Evolutionary conservation across 495 filamentous ascomycete species (phyloP).

Genomic region (Aspergillus taichungensis): DNA sequence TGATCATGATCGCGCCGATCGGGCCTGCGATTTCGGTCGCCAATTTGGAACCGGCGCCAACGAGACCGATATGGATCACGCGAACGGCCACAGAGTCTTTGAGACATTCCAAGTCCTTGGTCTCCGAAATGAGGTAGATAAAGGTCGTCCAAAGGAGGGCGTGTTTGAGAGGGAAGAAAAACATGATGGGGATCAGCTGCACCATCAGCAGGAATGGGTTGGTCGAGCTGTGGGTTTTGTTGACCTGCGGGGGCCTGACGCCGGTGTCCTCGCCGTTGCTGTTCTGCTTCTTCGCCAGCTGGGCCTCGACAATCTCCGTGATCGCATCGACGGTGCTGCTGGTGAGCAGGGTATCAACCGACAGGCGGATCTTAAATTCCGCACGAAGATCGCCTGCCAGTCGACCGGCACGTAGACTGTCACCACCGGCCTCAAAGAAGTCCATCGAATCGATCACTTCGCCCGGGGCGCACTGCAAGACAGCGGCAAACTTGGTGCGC

Average conservation of each 20-base stretch:
- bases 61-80: conserved; percentile 23
- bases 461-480: conserved; percentile 12
- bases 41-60: conserved; percentile 20
- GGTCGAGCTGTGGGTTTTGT: conserved; percentile 29
- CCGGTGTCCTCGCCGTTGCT: neutral
- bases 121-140: conserved; percentile 20
- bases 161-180: conserved; percentile 29
- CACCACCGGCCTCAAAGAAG: conserved; percentile 38
- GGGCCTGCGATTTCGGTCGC: conserved; percentile 19
- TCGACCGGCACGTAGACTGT: conserved; percentile 34
- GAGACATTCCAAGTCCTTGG: conserved; percentile 13
- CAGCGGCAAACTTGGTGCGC: conserved; percentile 21
- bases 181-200: conserved; percentile 25
- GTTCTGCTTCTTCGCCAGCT: conserved; percentile 7
- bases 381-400: conserved; percentile 30
- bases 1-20: conserved; percentile 26
- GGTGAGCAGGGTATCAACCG: conserved; percentile 33
- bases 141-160: conserved; percentile 34
- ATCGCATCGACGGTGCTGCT: conserved; percentile 22
- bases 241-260: conserved; percentile 14
- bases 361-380: conserved; percentile 24
- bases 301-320: conserved; percentile 15
- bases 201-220: conserved; percentile 27
- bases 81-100: conserved; percentile 19
- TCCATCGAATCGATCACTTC: conserved; percentile 20